Evolutionary conservation across 352 stramenopile genomes (phyloP).

Genomic region (Globisporangium orthogonon): DNA sequence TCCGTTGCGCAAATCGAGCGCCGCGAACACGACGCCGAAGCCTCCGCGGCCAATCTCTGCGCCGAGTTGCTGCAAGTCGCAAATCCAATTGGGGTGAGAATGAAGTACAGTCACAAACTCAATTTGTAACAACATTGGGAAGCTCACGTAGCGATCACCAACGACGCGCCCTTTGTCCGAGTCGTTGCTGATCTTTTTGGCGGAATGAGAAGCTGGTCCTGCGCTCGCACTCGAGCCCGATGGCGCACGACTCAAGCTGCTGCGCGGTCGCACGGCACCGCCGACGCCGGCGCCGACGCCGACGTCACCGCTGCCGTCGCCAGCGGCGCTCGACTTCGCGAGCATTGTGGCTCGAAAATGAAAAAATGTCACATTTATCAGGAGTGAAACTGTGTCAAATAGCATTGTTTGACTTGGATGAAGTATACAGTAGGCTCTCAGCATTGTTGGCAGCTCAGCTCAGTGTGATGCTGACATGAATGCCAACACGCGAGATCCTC

Average conservation of each 20-base stretch:
- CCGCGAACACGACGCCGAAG: slow-evolving; percentile 89
- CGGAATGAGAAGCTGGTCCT: slow-evolving; percentile 1
- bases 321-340: background rate
- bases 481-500: too few species aligned
- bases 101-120: background rate
- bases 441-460: too few species aligned
- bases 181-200: slow-evolving; percentile 12
- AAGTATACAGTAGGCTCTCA: too few species aligned
- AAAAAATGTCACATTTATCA: too few species aligned
- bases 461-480: too few species aligned
- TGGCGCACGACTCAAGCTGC: slow-evolving; percentile 6
- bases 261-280: slow-evolving; percentile 9
- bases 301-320: background rate
- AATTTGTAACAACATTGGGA: background rate
- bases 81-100: background rate
- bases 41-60: slow-evolving; percentile 89
- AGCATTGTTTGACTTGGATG: too few species aligned
- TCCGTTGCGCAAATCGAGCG: slow-evolving; percentile 76
- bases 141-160: slow-evolving; percentile 65
- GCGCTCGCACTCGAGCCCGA: background rate
- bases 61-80: slow-evolving; percentile 71
- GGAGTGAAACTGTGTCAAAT: too few species aligned
- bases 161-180: slow-evolving; percentile 65
- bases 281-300: background rate
- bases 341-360: background rate